Conservation (phyloP, 345 rosid species). For the Euphorbia pulcherrima region DNA sequence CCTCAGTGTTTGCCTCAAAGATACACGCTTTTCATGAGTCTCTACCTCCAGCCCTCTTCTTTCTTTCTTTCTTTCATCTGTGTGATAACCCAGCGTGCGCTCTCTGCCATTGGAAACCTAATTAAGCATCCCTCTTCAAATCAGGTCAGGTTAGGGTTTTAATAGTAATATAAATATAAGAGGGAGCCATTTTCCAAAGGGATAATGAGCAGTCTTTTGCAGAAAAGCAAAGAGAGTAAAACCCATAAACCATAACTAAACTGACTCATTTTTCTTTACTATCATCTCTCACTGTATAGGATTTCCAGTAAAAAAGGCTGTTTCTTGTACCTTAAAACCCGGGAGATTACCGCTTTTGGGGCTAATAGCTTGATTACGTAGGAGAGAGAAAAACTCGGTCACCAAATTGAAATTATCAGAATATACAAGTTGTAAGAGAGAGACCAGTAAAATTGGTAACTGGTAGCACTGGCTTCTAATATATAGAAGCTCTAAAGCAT, state of each 20-base stretch:
- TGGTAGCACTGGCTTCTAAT: too few species aligned
- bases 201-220: conserved; percentile 35
- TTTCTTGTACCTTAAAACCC: conserved; percentile 73
- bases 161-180: too few species aligned
- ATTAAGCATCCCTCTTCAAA: too few species aligned
- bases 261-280: conserved; percentile 15
- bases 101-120: conserved; percentile 5
- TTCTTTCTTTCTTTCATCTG: not conserved
- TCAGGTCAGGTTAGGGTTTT: too few species aligned
- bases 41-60: not conserved
- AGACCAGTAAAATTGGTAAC: too few species aligned
- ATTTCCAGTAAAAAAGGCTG: conserved; percentile 59
- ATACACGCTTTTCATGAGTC: conserved; percentile 3
- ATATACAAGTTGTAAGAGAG: conserved; percentile 4
- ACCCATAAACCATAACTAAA: conserved; percentile 6
- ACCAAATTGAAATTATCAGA: conserved; percentile 11
- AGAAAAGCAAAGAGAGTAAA: conserved; percentile 25
- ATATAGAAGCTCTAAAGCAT: conserved; percentile 20
- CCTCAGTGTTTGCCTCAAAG: conserved; percentile 16
- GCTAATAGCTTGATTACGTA: conserved; percentile 25
- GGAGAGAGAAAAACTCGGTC: conserved; percentile 23
- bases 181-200: conserved; percentile 36
- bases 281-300: conserved; percentile 43
- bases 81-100: conserved; percentile 29
- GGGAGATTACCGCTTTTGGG: conserved; percentile 59